Percentiles rank a stretch among this genome's conserved stretches.
These are phyloP conservation scores for Salix arbutifolia DNA, from an alignment of 345 rosid species.

Conservation along the genomic window DNA sequence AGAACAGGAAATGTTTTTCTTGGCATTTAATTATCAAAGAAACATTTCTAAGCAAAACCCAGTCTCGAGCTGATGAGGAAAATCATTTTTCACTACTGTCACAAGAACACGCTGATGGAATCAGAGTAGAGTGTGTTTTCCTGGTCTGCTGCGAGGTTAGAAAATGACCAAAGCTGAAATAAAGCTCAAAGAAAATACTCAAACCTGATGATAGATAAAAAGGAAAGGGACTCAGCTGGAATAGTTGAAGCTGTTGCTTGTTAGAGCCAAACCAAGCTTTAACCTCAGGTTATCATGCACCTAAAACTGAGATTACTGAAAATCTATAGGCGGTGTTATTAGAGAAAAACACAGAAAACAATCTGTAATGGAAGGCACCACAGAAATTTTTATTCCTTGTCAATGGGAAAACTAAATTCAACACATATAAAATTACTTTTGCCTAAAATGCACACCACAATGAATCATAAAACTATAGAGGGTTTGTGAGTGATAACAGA, in stretches of 20 bases:
- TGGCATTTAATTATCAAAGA: background rate
- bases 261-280: background rate
- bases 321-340: background rate
- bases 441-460: constrained; percentile 41
- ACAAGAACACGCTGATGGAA: background rate
- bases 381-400: constrained; percentile 39
- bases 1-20: background rate
- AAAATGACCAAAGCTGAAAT: background rate
- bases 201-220: background rate
- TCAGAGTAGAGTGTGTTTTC: background rate
- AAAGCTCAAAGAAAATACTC: background rate
- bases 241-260: background rate
- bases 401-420: constrained; percentile 45
- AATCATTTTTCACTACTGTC: background rate
- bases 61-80: background rate
- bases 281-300: background rate
- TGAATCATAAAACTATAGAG: constrained; percentile 45
- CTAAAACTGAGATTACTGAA: background rate
- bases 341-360: constrained; percentile 1
- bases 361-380: constrained; percentile 7
- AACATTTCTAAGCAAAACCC: background rate
- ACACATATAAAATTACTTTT: constrained; percentile 38
- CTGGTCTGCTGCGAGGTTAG: background rate
- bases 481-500: constrained; percentile 17
- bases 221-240: background rate